Evolutionary conservation across 2,329 filamentous ascomycete species (phyloP).

Genomic region (Pseudogymnoascus sp.): DNA sequence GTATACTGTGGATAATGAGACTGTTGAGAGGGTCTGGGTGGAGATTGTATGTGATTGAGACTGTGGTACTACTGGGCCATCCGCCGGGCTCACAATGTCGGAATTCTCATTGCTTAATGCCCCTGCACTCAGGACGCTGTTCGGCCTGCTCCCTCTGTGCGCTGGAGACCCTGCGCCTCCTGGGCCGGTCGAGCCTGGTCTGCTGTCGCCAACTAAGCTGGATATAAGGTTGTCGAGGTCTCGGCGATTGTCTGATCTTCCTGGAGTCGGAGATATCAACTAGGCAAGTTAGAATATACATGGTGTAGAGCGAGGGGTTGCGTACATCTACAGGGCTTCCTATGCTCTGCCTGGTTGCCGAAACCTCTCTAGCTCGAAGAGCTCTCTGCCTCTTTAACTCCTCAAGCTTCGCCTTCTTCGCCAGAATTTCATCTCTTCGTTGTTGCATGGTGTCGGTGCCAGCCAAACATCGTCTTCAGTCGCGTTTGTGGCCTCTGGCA

Average conservation of each 20-base stretch:
- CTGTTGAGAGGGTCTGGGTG: conserved; percentile 62
- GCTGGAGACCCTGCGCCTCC: conserved; percentile 57
- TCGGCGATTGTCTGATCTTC: conserved; percentile 58
- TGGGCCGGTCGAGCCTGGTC: conserved; percentile 58
- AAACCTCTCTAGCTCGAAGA: conserved; percentile 67
- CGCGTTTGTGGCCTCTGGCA: conserved; percentile 8
- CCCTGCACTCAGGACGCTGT: conserved; percentile 74
- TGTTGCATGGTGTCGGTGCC: conserved; percentile 48
- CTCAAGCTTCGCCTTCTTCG: conserved; percentile 93
- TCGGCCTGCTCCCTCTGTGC: conserved; percentile 65
- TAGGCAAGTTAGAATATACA: conserved; percentile 27
- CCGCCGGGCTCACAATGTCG: conserved; percentile 44
- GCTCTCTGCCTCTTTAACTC: conserved; percentile 92
- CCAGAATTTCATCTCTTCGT: conserved; percentile 88
- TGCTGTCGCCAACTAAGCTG: conserved; percentile 69
- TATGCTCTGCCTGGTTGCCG: conserved; percentile 57
- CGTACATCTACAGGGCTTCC: conserved; percentile 64
- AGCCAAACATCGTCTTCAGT: conserved; percentile 8
- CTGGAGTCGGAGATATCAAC: conserved; percentile 62
- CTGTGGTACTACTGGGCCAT: conserved; percentile 30
- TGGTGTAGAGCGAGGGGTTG: conserved; percentile 16
- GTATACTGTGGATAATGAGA: conserved; percentile 65
- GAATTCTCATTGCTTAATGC: conserved; percentile 70
- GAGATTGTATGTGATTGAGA: conserved; percentile 35
- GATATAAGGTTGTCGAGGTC: conserved; percentile 82